Base-by-base conservation (phyloP, 495 filamentous ascomycete species). In the Jackrogersella multiformis region DNA sequence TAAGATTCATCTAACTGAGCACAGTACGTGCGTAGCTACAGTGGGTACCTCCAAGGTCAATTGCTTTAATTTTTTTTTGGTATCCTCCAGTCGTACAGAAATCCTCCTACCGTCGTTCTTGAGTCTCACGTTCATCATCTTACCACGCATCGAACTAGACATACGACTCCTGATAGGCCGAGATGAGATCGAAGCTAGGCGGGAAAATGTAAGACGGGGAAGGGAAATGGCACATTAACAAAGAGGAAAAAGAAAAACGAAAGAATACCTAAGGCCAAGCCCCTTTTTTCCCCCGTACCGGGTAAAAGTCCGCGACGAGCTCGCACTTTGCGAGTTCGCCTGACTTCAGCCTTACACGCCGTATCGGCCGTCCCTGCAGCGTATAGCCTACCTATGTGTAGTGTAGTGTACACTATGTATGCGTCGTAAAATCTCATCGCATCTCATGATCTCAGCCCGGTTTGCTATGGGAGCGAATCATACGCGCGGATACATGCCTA, bases 51-150 rank as follows among this genome's bases (percentile, higher is more conserved):
- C n/a, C n/a, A n/a, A n/a, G n/a, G n/a, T n/a, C n/a, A n/a, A n/a
- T n/a, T n/a, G n/a, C n/a, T n/a, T n/a, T n/a, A n/a, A n/a, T 23
- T 23, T 12, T 36, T 23, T 39, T 38, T 54, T 20, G 15, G 7
- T 26, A 36, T 32, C 34, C 18, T 60, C 42, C 13, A 21, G 52
- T 61, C 16, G 57, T 32, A 63, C 64, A 21, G 38, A 38, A 21
- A 21, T 55, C 39, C 38, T 54, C 9, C 30, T 46, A 56, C 41
- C 21, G 16, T 53, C 32, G 35, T 52, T 61, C 35, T 35, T 26
- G 21, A 7, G 7, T 42, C 38, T 56, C 24, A 24, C 42, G 13
- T 5, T 18, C 23, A 21, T 15, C 10, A 44, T 23, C 39, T 7
- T n/a, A n/a, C n/a, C n/a, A n/a, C n/a, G n/a, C n/a, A n/a, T n/a